Evolutionary conservation across 2,329 filamentous ascomycete species (phyloP), one percentile per base, ranked within the genome.

Genomic region (Helicocarpus griseus): DNA sequence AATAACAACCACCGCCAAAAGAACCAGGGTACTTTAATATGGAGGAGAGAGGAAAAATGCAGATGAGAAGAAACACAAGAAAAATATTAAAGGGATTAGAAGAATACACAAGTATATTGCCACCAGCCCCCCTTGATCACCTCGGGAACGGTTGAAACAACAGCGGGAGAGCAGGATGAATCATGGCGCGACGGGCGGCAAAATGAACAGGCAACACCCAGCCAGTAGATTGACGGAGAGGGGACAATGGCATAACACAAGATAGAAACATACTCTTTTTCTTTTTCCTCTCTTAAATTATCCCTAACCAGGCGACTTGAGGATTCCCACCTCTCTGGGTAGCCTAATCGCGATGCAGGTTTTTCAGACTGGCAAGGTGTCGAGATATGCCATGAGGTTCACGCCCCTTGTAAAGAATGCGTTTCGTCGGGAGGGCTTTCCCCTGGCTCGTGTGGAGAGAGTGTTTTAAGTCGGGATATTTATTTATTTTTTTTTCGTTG

Each of bases 121-220:
- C 5, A 11, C 29, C n/a, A 36, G n/a, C 44, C 17, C 2, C 17
- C 17, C 4, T 24, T 35, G 44, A 47, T 47, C 44, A 47, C 44
- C 13, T 8, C 28, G 44, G 44, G 35, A 47, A 47, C 44, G 24
- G 17, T 47, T 47, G 29, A 47, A 47, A 47, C 44, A 47, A 35
- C 11, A 24, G 14, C 4, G 8, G 31, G 29, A 24, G 31, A 33
- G 33, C 11, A 47, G 31, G 19, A 3, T 26, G 17, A 13, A 36
- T 35, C 29, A 47, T 24, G 13, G 29, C 31, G 44, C 44, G 9
- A 22, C 13, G 29, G 44, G 44, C 28, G 21, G 28, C 19, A 35
- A 24, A 35, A n/a, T 3, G 13, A 29, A 36, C 13, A 47, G 24
- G 17, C 26, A 14, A 33, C n/a, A 11, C 9, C 33, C 13, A 7